Percentiles rank a stretch among this genome's conserved stretches.
phyloP scores from a whole-genome alignment of 2,329 filamentous ascomycete genomes.

The Pseudogymnoascus sp. region DNA sequence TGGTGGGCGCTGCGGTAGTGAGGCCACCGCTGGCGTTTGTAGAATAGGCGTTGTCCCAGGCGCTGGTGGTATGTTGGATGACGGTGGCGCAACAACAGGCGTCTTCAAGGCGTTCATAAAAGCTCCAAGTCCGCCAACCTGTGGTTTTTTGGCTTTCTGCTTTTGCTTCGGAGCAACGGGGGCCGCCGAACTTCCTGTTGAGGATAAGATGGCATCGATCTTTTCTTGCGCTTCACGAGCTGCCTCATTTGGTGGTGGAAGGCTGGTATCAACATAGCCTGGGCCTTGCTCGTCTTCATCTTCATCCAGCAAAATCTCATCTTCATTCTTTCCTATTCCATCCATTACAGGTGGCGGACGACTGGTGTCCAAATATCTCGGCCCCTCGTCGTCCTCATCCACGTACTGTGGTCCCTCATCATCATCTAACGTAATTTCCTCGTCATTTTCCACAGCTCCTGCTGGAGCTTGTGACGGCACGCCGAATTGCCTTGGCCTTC shows the following conservation, averaged over 20 bases:
- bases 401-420: slow-evolving; percentile 10
- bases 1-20: slow-evolving; percentile 3
- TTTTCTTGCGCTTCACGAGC: slow-evolving; percentile 20
- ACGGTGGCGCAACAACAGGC: neutral
- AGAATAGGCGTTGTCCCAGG: neutral
- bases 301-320: slow-evolving; percentile 40
- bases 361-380: slow-evolving; percentile 22
- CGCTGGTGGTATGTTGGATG: neutral
- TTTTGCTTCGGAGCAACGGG: neutral
- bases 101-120: neutral
- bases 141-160: neutral
- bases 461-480: neutral
- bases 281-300: slow-evolving; percentile 28
- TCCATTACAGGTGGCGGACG: slow-evolving; percentile 21
- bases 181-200: neutral
- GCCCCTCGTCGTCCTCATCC: slow-evolving; percentile 13
- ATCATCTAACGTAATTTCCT: slow-evolving; percentile 22
- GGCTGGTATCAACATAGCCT: slow-evolving; percentile 8
- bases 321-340: slow-evolving; percentile 28
- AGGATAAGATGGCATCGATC: slow-evolving; percentile 23
- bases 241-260: slow-evolving; percentile 13
- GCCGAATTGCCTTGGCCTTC: slow-evolving; percentile 23
- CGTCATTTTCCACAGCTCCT: slow-evolving; percentile 13
- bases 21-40: neutral
- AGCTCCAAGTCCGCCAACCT: neutral